Conservation (phyloP, 345 rosid genomes). For the Rhizophora apiculata region DNA sequence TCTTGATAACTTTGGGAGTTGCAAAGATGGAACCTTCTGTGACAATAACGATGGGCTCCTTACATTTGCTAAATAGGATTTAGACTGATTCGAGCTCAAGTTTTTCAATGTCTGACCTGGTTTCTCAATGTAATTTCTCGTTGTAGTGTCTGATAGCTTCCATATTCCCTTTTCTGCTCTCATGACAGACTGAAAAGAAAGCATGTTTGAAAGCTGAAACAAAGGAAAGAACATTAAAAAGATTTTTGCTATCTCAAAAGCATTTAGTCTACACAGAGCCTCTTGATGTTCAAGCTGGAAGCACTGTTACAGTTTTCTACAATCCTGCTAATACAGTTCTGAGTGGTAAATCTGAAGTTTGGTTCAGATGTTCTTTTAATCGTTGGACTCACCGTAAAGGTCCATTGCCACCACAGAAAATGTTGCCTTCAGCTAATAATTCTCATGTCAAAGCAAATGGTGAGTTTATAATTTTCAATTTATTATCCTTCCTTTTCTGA, state of each 20-base stretch:
- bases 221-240: slow-evolving; percentile 65
- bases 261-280: slow-evolving; percentile 85
- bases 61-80: slow-evolving; percentile 3
- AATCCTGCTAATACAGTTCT: slow-evolving; percentile 82
- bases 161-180: slow-evolving; percentile 18
- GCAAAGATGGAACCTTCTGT: too few species aligned
- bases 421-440: slow-evolving; percentile 56
- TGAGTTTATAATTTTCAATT: slow-evolving; percentile 23
- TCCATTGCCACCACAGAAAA: slow-evolving; percentile 76
- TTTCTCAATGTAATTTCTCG: not conserved
- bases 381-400: slow-evolving; percentile 85
- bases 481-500: not conserved
- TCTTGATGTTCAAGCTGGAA: slow-evolving; percentile 78
- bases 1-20: too few species aligned
- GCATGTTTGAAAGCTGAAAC: slow-evolving; percentile 69
- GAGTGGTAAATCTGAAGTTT: slow-evolving; percentile 76
- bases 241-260: slow-evolving; percentile 77
- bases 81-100: slow-evolving; percentile 14
- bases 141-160: slow-evolving; percentile 8
- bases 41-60: not conserved
- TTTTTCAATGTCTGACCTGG: slow-evolving; percentile 7
- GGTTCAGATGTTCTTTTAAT: slow-evolving; percentile 92
- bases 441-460: slow-evolving; percentile 64
- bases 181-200: slow-evolving; percentile 56
- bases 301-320: slow-evolving; percentile 54